These are phyloP conservation scores for Hevea brasiliensis DNA, from an alignment of 345 rosid species.

Conservation along the genomic window DNA sequence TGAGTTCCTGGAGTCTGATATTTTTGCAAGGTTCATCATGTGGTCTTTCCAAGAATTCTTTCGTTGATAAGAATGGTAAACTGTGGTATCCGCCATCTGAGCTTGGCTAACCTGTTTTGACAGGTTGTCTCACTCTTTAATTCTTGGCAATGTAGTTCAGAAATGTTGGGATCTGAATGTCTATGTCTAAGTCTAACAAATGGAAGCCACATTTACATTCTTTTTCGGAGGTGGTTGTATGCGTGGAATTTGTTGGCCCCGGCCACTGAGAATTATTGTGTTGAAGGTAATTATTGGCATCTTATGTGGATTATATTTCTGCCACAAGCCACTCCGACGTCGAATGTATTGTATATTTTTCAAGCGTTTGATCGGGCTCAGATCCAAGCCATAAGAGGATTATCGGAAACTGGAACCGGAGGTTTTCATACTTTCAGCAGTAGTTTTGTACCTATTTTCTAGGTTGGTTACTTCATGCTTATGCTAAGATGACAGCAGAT, in stretches of 20 bases:
- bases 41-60: constrained; percentile 89
- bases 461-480: not conserved
- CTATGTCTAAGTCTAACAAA: too few species aligned
- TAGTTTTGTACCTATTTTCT: not conserved
- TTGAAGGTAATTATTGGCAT: not conserved
- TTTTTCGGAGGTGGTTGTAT: not conserved
- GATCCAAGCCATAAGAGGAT: not conserved
- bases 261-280: constrained; percentile 14
- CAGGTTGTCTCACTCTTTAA: too few species aligned
- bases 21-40: constrained; percentile 82
- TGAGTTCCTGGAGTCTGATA: constrained; percentile 85
- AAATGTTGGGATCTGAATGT: not conserved
- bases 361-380: not conserved
- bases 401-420: not conserved
- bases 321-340: not conserved
- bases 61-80: constrained; percentile 27
- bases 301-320: not conserved
- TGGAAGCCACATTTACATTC: not conserved
- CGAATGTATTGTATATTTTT: not conserved
- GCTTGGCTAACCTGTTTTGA: not conserved
- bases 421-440: not conserved
- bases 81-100: not conserved
- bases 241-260: constrained; percentile 1
- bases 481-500: not conserved
- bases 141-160: not conserved